Evolutionary conservation across 495 filamentous ascomycete genomes (phyloP), one percentile per base, ranked within the genome.

Genomic region (Trichoderma reesei): DNA sequence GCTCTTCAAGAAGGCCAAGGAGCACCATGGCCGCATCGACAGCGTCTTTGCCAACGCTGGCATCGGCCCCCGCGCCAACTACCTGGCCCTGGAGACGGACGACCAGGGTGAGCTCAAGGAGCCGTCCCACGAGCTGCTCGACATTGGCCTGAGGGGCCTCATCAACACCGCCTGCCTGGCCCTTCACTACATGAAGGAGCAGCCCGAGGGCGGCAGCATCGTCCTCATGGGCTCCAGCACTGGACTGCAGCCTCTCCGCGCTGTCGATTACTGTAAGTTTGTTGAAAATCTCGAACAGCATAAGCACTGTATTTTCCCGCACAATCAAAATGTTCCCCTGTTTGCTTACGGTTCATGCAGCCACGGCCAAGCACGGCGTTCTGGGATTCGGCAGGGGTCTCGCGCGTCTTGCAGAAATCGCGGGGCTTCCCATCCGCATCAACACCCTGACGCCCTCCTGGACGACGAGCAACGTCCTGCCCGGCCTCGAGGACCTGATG

Each of bases 1-100:
- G 8, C 64, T 81, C 14, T 83, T 82, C 69, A 71, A 72, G 41
- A 63, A 72, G 31, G 73, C 76, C 3, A 68, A 74, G 31, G 62
- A 74, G 18, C 68, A 63, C 20, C 77, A 75, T 65, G 75, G 78
- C 7, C 74, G 72, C 5, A 79, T 83, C 39, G 81, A 83, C 65
- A 73, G 78, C 62, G 80, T 81, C 20, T 76, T 82, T 41, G 79
- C 79, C 41, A 81, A 80, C 54, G 81, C 81, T 5, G 81, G 81
- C 16, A 67, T 82, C 16, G 68, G 67, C 6, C 75, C 76, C 6
- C 72, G 67, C 0, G 69, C 68, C 2, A 68, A 77, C 61, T 79
- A 80, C 65, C 65, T 79, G 11, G 74, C 72, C 9, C 67, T 76
- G 18, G 76, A 72, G 18, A 70, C 76, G 33, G 75, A 81, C 26